These are phyloP conservation scores for Pichia gijzeniarum DNA, from an alignment of 805 yeast genomes.

Conservation along the genomic window DNA sequence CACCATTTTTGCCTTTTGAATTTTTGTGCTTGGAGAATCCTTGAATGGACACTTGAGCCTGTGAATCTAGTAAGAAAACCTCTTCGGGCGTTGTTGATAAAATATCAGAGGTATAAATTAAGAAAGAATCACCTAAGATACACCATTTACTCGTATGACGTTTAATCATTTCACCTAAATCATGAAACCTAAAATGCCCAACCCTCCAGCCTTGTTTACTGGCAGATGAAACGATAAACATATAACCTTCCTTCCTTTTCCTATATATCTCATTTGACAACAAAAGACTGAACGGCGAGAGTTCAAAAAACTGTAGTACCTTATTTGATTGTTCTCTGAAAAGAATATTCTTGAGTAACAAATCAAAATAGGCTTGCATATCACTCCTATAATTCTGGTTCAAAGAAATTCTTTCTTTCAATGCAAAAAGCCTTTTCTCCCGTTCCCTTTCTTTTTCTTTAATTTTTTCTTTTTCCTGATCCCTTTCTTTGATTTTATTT, in stretches of 20 bases:
- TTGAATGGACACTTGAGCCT: slow-evolving; percentile 49
- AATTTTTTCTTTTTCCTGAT: slow-evolving; percentile 7
- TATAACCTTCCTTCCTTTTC: slow-evolving; percentile 84
- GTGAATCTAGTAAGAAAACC: slow-evolving; percentile 80
- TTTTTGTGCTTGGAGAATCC: slow-evolving; percentile 24
- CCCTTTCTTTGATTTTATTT: slow-evolving; percentile 1
- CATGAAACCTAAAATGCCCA: slow-evolving; percentile 75
- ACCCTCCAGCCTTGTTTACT: slow-evolving; percentile 94
- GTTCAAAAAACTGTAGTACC: slow-evolving; percentile 79
- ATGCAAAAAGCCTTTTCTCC: slow-evolving; percentile 6
- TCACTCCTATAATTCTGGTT: slow-evolving; percentile 35
- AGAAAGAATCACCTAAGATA: slow-evolving; percentile 74
- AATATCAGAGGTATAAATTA: slow-evolving; percentile 80
- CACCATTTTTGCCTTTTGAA: slow-evolving; percentile 10
- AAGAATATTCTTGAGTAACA: slow-evolving; percentile 50
- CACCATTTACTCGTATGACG: slow-evolving; percentile 94
- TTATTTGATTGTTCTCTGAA: slow-evolving; percentile 78
- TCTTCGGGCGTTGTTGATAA: slow-evolving; percentile 85
- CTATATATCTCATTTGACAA: slow-evolving; percentile 75
- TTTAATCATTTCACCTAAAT: slow-evolving; percentile 77
- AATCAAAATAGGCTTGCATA: slow-evolving; percentile 63
- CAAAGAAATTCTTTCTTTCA: slow-evolving; percentile 6
- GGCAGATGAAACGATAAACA: slow-evolving; percentile 77
- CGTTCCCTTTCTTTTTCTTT: slow-evolving; percentile 5
- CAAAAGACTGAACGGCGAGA: slow-evolving; percentile 81